These are phyloP conservation scores for Aspergillus ibericus DNA, from an alignment of 2,329 filamentous ascomycete genomes.

Conservation along the genomic window DNA sequence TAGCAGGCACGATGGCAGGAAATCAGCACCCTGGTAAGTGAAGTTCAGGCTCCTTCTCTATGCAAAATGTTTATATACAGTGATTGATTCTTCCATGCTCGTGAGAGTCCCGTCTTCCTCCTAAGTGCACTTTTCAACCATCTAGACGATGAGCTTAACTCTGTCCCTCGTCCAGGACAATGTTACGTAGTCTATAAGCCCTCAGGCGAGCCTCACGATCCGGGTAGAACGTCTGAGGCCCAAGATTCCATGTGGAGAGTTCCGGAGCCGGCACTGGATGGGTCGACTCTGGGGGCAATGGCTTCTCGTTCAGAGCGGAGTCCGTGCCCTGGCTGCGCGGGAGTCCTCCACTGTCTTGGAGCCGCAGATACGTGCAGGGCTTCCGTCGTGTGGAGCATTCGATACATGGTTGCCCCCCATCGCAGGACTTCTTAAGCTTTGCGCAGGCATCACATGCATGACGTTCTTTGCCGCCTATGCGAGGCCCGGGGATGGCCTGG, in stretches of 20 bases:
- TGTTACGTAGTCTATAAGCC: background rate
- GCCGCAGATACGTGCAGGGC: constrained; percentile 25
- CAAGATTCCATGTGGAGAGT: constrained; percentile 19
- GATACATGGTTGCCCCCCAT: constrained; percentile 22
- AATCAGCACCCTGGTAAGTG: no score
- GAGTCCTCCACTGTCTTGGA: constrained; percentile 8
- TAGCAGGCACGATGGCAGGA: no score
- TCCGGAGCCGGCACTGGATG: background rate
- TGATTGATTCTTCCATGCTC: background rate
- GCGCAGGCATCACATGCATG: constrained; percentile 33
- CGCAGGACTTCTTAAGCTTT: constrained; percentile 28
- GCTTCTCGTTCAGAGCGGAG: background rate
- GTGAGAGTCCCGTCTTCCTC: background rate
- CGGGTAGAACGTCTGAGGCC: constrained; percentile 22
- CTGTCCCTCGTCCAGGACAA: background rate
- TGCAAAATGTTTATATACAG: background rate
- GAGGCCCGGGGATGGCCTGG: constrained; percentile 23
- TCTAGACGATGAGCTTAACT: background rate
- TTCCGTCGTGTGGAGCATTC: constrained; percentile 24
- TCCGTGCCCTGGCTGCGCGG: background rate
- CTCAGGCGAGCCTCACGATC: constrained; percentile 2
- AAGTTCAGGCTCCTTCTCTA: background rate
- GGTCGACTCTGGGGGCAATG: background rate
- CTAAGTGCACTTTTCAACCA: no score
- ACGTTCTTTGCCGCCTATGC: constrained; percentile 27